Evolutionary conservation across 768 basidiomycete genomes (phyloP), one percentile per base, ranked within the genome.

Genomic region (Cantharellus anzutake): DNA sequence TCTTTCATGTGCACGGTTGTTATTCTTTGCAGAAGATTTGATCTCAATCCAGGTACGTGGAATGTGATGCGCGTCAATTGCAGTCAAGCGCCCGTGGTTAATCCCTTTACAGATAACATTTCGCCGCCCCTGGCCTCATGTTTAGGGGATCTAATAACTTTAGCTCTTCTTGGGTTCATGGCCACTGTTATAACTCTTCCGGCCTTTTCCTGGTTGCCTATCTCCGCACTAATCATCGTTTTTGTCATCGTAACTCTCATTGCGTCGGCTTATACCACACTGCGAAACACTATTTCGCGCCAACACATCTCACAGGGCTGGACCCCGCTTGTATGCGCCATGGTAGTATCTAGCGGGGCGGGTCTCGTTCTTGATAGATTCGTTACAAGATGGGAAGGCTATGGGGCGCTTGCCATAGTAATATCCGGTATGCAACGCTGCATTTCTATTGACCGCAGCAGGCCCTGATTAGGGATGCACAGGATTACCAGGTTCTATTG

Each of bases 111-210:
- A 90, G 92, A 96, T 68, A 99, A 99, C 69, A 93, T 98, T 64
- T 86, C 93, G 1, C 89, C 96, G 0, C 92, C 96, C 0, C 76
- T 98, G 4, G 96, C 96, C 0, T 80, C 90, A 2, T 90, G 88
- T 65, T 76, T 98, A 2, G 94, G 96, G 3, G 96, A 98, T 66
- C 76, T 99, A 41, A 76, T 98, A 56, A 94, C 94, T 0, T 80
- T 99, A 55, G 76, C 81, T 61, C 80, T 97, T 59, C 73, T 98
- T 37, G 87, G 84, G n/a, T 60, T 73, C 16, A 74, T 83, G n/a
- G 83, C 87, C 3, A 77, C 84, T 2, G 61, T 80, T n/a, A 77
- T 94, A 73, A 80, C 67, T 84, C 86, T 0, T 75, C 80, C 4
- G 65, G 84, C 14, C 86, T 87, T 5, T 73, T 82, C 61, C 59